Conservation (phyloP, 257 asterid species). For the Ophiorrhiza pumila region DNA sequence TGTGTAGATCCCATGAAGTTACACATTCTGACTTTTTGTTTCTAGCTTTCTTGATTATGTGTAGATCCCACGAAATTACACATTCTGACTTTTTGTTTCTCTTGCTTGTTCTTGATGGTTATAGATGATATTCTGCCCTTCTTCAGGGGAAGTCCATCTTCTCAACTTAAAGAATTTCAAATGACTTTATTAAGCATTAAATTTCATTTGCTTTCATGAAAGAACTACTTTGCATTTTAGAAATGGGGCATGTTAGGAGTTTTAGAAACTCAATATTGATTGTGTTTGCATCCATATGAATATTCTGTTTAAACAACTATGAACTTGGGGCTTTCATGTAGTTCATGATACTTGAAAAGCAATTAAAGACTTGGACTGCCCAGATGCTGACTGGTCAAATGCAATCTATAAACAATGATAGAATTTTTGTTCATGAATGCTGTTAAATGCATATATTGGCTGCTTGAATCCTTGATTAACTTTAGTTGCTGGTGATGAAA, state of each 20-base stretch:
- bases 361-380: not conserved
- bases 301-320: not conserved
- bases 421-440: not conserved
- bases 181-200: not conserved
- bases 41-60: no score
- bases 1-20: no score
- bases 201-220: not conserved
- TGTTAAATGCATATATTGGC: no score
- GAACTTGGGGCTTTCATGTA: not conserved
- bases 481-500: slow-evolving; percentile 15
- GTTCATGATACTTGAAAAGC: not conserved
- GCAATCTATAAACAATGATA: not conserved
- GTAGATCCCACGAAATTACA: no score
- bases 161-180: not conserved
- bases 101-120: not conserved
- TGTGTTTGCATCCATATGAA: not conserved
- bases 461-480: not conserved
- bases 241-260: not conserved
- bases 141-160: not conserved
- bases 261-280: not conserved
- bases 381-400: not conserved
- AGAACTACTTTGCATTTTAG: not conserved
- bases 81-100: not conserved
- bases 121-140: not conserved
- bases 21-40: no score